A percentile compares a stretch with the other conserved stretches of the same genome.
Conservation (phyloP, 2,329 filamentous ascomycete genomes). For the Cryphonectria naterciae region DNA sequence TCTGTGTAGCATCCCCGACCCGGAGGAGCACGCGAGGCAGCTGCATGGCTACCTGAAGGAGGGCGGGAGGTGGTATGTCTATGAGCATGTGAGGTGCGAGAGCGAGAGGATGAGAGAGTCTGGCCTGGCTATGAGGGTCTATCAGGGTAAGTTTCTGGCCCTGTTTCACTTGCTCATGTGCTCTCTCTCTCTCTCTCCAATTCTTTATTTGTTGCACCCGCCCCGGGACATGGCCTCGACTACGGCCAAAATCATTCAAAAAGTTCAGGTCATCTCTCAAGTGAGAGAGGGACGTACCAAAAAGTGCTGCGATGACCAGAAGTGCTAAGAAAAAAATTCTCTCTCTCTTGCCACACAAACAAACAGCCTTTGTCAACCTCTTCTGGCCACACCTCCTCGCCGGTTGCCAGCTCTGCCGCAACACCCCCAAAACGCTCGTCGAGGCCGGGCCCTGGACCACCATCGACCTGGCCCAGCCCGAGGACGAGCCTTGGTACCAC, state of each 20-base stretch:
- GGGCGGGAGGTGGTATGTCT: slow-evolving; percentile 66
- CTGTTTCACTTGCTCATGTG: neutral
- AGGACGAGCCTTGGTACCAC: slow-evolving; percentile 46
- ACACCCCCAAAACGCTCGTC: slow-evolving; percentile 51
- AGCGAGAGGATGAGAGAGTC: slow-evolving; percentile 33
- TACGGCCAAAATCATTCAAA: neutral
- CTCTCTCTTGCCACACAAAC: neutral
- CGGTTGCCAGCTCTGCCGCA: slow-evolving; percentile 55
- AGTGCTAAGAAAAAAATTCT: neutral
- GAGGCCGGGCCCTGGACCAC: slow-evolving; percentile 55
- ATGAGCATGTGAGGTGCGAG: slow-evolving; percentile 58
- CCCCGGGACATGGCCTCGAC: no score
- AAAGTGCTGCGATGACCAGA: neutral
- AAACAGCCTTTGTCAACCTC: slow-evolving; percentile 52
- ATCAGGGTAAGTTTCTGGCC: slow-evolving; percentile 52
- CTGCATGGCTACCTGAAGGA: slow-evolving; percentile 63
- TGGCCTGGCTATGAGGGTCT: slow-evolving; percentile 46
- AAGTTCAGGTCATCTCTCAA: neutral
- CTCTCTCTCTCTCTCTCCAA: neutral
- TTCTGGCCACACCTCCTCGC: slow-evolving; percentile 57
- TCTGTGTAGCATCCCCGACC: slow-evolving; percentile 66
- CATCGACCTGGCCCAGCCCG: slow-evolving; percentile 50
- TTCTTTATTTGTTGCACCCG: no score
- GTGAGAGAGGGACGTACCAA: neutral
- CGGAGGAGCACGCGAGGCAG: slow-evolving; percentile 56